A percentile compares a stretch with the other conserved stretches of the same genome.
These are phyloP conservation scores for Monosporascus sp. DNA, from an alignment of 2,329 filamentous ascomycete species.

Conservation along the genomic window DNA sequence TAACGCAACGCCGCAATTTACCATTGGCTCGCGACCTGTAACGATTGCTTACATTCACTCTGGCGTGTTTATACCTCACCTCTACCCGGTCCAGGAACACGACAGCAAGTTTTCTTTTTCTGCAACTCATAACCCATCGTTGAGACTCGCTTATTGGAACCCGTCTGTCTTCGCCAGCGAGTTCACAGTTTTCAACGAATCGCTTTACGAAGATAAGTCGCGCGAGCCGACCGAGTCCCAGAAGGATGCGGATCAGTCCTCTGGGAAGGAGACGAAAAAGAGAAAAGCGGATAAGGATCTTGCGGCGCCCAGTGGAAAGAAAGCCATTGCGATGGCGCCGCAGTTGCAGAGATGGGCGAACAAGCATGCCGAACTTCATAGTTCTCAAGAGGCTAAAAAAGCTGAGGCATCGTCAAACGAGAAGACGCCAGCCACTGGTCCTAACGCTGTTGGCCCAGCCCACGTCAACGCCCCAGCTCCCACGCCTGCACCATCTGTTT, in stretches of 20 bases:
- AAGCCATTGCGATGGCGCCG: conserved; percentile 52
- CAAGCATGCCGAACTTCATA: conserved; percentile 62
- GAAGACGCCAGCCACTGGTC: conserved; percentile 18
- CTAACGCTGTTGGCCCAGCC: conserved; percentile 16
- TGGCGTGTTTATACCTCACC: conserved; percentile 76
- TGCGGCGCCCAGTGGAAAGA: conserved; percentile 30
- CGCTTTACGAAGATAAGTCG: conserved; percentile 34
- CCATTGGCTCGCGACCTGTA: conserved; percentile 68
- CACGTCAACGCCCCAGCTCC: conserved; percentile 10
- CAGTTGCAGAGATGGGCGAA: conserved; percentile 69
- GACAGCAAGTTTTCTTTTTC: conserved; percentile 62
- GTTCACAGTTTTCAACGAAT: conserved; percentile 49
- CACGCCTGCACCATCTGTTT: conserved; percentile 38
- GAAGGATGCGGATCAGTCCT: conserved; percentile 25
- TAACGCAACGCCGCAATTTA: conserved; percentile 67
- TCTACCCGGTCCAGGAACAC: conserved; percentile 49
- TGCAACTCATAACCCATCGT: conserved; percentile 60
- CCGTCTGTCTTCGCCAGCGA: conserved; percentile 66
- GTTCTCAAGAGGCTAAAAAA: conserved; percentile 33
- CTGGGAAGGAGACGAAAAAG: conserved; percentile 27
- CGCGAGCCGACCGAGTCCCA: conserved; percentile 32
- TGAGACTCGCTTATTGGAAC: conserved; percentile 73
- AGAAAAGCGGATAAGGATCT: conserved; percentile 44
- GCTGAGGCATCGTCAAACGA: conserved; percentile 28
- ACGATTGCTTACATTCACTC: conserved; percentile 71